phyloP scores from a whole-genome alignment of 768 basidiomycete genomes.

The Trametes sanguinea region DNA sequence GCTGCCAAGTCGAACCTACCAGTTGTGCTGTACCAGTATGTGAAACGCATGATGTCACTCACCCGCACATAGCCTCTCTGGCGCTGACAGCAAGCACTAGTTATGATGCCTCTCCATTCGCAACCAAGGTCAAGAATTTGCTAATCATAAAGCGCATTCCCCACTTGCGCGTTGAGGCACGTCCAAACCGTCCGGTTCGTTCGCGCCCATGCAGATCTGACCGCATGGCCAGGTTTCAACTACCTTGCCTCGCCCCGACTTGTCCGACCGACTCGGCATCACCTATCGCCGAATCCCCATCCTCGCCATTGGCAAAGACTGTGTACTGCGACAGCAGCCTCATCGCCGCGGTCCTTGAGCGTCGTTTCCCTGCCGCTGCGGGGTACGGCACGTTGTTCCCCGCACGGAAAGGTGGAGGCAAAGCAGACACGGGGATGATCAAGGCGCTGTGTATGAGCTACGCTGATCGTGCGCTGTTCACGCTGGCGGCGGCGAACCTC shows the following conservation, averaged over 20 bases:
- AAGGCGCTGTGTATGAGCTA: slow-evolving; percentile 52
- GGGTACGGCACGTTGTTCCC: slow-evolving; percentile 52
- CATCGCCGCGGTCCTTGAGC: slow-evolving; percentile 53
- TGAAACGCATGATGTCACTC: neutral
- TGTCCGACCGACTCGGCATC: slow-evolving; percentile 52
- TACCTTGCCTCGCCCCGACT: slow-evolving; percentile 57
- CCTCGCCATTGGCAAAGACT: slow-evolving; percentile 60
- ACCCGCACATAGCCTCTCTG: neutral
- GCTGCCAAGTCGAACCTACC: slow-evolving; percentile 5
- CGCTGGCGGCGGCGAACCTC: slow-evolving; percentile 40
- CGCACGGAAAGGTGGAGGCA: slow-evolving; percentile 40
- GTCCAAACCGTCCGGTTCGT: neutral
- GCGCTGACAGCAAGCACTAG: slow-evolving; percentile 29
- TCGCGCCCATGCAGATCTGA: neutral
- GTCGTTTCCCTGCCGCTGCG: slow-evolving; percentile 51
- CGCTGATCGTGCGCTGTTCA: slow-evolving; percentile 47
- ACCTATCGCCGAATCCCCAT: slow-evolving; percentile 61
- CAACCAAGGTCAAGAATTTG: slow-evolving; percentile 52
- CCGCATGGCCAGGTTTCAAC: slow-evolving; percentile 43
- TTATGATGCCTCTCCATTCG: slow-evolving; percentile 55
- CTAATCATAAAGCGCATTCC: slow-evolving; percentile 51
- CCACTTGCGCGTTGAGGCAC: slow-evolving; percentile 50
- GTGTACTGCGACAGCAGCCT: slow-evolving; percentile 62
- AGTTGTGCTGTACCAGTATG: slow-evolving; percentile 51
- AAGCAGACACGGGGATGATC: slow-evolving; percentile 47